Base-by-base conservation (phyloP, 176 grass and related monocot species). In the Musa beccarii region DNA sequence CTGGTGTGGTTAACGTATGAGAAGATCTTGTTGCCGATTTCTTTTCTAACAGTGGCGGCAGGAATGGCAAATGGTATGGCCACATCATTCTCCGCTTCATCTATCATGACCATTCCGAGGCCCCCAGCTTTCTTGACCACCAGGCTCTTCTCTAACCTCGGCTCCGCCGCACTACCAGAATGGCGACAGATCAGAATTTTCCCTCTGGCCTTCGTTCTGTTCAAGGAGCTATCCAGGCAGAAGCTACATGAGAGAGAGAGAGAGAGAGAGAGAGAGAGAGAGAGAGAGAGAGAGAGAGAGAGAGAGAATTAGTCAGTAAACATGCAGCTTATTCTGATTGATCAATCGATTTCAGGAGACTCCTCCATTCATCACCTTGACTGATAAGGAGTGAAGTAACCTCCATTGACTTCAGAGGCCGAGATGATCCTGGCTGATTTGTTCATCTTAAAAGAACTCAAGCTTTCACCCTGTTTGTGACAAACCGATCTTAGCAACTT, bases 381-480 rank as follows among this genome's bases (percentile, higher is more conserved):
- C 63, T 96, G 92, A 29, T 90, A 90, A 2, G 92, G 88, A 74
- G 86, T 96, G 79, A 96, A 96, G 52, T 83, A 91, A 29, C 87
- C 76, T 53, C 74, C 85, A 89, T 85, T 90, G 73, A 66, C 81
- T 57, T 86, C 79, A 69, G 92, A 84, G 78, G 92, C 92, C 63
- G 83, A 76, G 76, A 96, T 84, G 26, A 86, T 96, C 73, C 81
- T 86, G 54, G 83, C 62, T 22, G 88, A 82, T 63, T 66, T 83
- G 23, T 86, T 84, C 88, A 90, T 96, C 15, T 63, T 77, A 68
- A 72, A 86, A 66, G 83, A 88, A 16, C 69, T 96, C 74, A 91
- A 79, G 81, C 92, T 91, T 76, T 96, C 92, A 76, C 91, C 91
- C 91, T 95, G 69, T 28, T 67, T 75, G 49, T 66, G 62, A 75